Conservation (phyloP, 164 flowering plant genomes). For the Vitis vinifera region ASM3070453v1 NC_081816.1:9417501-9418000, state of each 20-base stretch:
- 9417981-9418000: too few species aligned
- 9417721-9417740: neutral
- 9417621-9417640: neutral
- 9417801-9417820: too few species aligned
- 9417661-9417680: neutral
- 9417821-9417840: neutral
- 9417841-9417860: neutral
- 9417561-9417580: neutral
- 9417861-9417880: too few species aligned
- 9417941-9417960: too few species aligned
- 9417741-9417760: neutral
- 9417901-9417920: too few species aligned
- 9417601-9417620: neutral
- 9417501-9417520: slow-evolving; percentile 1
- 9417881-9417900: too few species aligned
- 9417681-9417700: neutral
- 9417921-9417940: too few species aligned
- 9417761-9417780: neutral
- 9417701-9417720: neutral
- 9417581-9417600: too few species aligned
- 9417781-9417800: neutral
- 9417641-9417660: neutral
- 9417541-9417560: neutral
- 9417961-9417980: too few species aligned
- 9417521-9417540: slow-evolving; percentile 1